Conservation (phyloP, 2,329 filamentous ascomycete genomes). For the Penicillium sp. region DNA sequence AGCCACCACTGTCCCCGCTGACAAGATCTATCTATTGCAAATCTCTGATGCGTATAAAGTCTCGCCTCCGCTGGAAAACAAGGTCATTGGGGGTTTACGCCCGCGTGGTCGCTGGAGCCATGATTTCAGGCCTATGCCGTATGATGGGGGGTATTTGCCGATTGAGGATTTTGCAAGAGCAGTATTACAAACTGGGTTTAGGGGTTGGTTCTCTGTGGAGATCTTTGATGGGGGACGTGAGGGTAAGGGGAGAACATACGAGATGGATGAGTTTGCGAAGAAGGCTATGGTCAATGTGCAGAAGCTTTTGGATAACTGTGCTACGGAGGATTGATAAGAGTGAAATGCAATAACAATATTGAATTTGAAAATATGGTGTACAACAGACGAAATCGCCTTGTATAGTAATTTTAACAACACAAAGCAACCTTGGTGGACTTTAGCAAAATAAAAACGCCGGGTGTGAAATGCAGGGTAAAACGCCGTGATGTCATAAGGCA, state of each 20-base stretch:
- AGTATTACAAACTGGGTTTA: conserved; percentile 66
- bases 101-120: conserved; percentile 70
- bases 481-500: conserved; percentile 22
- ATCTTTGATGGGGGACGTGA: conserved; percentile 64
- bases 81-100: conserved; percentile 55
- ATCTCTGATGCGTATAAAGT: conserved; percentile 72
- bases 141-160: conserved; percentile 69
- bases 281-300: conserved; percentile 53
- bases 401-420: not conserved
- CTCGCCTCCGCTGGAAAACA: conserved; percentile 53
- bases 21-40: conserved; percentile 74
- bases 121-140: conserved; percentile 67
- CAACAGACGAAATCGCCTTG: not conserved
- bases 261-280: conserved; percentile 50
- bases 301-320: conserved; percentile 45
- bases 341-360: not conserved
- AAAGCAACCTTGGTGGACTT: not conserved
- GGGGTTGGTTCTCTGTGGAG: conserved; percentile 67
- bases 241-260: conserved; percentile 54
- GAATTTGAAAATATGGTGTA: not conserved
- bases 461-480: conserved; percentile 21
- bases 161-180: conserved; percentile 64
- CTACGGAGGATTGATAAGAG: conserved; percentile 1
- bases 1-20: conserved; percentile 56
- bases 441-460: conserved; percentile 15